phyloP scores from a whole-genome alignment of 208 protist genomes.

The Vickermania spadyakhi region DNA sequence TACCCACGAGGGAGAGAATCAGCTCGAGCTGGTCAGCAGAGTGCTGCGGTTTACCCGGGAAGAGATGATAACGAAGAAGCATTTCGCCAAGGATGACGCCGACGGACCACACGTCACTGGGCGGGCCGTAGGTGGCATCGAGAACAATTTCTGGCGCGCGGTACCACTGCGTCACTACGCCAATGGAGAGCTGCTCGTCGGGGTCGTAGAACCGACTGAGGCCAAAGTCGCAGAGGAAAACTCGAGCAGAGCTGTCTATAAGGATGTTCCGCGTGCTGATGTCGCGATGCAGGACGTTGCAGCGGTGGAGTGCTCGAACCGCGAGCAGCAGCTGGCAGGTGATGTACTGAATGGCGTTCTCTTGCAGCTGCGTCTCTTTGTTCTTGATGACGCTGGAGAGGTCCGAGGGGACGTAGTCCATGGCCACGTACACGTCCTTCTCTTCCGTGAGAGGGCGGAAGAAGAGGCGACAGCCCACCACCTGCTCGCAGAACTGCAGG shows the following conservation, averaged over 20 bases:
- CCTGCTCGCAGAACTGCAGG: slow-evolving; percentile 82
- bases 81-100: slow-evolving; percentile 91
- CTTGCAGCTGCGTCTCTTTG: slow-evolving; percentile 55
- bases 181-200: slow-evolving; percentile 86
- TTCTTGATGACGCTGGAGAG: slow-evolving; percentile 80
- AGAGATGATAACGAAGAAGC: slow-evolving; percentile 81
- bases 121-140: slow-evolving; percentile 75
- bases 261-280: slow-evolving; percentile 88
- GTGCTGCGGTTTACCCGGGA: slow-evolving; percentile 90
- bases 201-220: slow-evolving; percentile 89
- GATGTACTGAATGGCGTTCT: slow-evolving; percentile 79
- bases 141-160: slow-evolving; percentile 90
- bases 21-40: slow-evolving; percentile 91
- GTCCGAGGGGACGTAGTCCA: slow-evolving; percentile 85
- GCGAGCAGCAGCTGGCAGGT: slow-evolving; percentile 82
- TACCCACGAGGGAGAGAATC: slow-evolving; percentile 92
- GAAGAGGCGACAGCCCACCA: slow-evolving; percentile 77
- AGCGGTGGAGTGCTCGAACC: slow-evolving; percentile 81
- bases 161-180: slow-evolving; percentile 90
- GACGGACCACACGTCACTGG: slow-evolving; percentile 85
- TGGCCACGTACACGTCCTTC: slow-evolving; percentile 90
- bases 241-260: slow-evolving; percentile 75
- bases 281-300: slow-evolving; percentile 79
- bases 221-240: slow-evolving; percentile 90
- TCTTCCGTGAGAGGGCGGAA: slow-evolving; percentile 82